phyloP scores from a whole-genome alignment of 495 filamentous ascomycete genomes.

The Aspergillus sclerotiicarbonarius region DNA sequence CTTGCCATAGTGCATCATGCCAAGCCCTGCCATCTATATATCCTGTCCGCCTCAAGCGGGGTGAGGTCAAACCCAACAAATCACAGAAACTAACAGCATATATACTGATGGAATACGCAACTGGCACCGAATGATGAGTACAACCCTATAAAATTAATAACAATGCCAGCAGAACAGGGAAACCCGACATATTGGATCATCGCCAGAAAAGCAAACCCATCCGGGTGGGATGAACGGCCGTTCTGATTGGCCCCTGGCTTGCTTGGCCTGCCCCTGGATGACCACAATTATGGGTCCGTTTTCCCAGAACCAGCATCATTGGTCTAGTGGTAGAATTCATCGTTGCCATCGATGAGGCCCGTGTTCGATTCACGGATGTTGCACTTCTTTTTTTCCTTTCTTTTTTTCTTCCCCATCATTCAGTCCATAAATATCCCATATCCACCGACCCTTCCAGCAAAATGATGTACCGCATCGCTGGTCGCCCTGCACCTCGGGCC shows the following conservation, averaged over 20 bases:
- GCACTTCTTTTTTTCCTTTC: conserved; percentile 24
- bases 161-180: too few species aligned
- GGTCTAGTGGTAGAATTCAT: conserved; percentile 62
- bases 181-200: too few species aligned
- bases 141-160: too few species aligned
- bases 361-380: conserved; percentile 59
- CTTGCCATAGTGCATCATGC: too few species aligned
- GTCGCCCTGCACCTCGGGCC: background rate
- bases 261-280: background rate
- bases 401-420: background rate
- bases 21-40: too few species aligned
- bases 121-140: too few species aligned
- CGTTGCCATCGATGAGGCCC: conserved; percentile 60
- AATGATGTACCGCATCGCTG: background rate
- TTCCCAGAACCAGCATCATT: conserved; percentile 41
- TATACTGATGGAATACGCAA: too few species aligned
- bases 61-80: too few species aligned
- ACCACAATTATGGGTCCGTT: background rate
- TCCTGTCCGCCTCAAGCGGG: too few species aligned
- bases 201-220: too few species aligned
- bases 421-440: background rate
- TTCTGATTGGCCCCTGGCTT: background rate
- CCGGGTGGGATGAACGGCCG: background rate
- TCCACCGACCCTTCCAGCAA: too few species aligned
- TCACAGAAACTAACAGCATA: too few species aligned